These are phyloP conservation scores for Raphanus hybrid DNA, from an alignment of 441 rosid genomes.

Conservation along the genomic window DNA sequence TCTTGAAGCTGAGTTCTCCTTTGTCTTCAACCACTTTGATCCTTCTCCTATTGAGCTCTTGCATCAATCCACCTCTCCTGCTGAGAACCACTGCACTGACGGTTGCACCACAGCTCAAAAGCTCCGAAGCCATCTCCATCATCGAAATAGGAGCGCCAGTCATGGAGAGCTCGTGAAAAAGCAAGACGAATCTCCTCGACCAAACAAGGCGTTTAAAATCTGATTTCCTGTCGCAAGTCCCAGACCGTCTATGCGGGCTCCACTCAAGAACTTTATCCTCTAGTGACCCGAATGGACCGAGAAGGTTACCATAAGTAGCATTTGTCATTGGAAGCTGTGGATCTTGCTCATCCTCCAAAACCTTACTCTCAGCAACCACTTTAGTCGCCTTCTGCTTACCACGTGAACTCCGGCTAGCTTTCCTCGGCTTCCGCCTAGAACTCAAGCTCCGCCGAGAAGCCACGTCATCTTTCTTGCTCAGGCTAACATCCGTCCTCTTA, in stretches of 20 bases:
- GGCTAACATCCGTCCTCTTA: slow-evolving; percentile 49
- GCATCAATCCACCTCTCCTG: slow-evolving; percentile 86
- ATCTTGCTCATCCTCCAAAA: slow-evolving; percentile 54
- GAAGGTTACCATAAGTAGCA: slow-evolving; percentile 70
- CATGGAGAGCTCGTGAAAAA: slow-evolving; percentile 94
- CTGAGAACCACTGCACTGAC: slow-evolving; percentile 87
- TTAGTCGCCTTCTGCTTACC: slow-evolving; percentile 48
- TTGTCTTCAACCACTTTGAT: slow-evolving; percentile 88
- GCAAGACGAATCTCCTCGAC: slow-evolving; percentile 81
- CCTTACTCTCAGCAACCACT: slow-evolving; percentile 43
- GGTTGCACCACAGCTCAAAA: slow-evolving; percentile 93
- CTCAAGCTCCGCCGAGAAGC: slow-evolving; percentile 44
- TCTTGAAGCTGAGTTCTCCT: slow-evolving; percentile 84
- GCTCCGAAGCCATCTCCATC: slow-evolving; percentile 92
- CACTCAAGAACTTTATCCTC: slow-evolving; percentile 79
- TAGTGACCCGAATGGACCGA: slow-evolving; percentile 80
- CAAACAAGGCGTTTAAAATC: slow-evolving; percentile 84
- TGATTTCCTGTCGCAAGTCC: slow-evolving; percentile 87
- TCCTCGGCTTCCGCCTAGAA: slow-evolving; percentile 55
- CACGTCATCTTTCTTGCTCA: slow-evolving; percentile 52
- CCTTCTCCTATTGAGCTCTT: slow-evolving; percentile 75
- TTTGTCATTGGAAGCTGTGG: slow-evolving; percentile 63
- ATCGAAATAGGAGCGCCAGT: slow-evolving; percentile 95
- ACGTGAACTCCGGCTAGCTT: slow-evolving; percentile 47
- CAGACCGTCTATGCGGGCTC: slow-evolving; percentile 84